phyloP scores from a whole-genome alignment of 768 basidiomycete genomes.

The Mycena olivaceomarginata region DNA sequence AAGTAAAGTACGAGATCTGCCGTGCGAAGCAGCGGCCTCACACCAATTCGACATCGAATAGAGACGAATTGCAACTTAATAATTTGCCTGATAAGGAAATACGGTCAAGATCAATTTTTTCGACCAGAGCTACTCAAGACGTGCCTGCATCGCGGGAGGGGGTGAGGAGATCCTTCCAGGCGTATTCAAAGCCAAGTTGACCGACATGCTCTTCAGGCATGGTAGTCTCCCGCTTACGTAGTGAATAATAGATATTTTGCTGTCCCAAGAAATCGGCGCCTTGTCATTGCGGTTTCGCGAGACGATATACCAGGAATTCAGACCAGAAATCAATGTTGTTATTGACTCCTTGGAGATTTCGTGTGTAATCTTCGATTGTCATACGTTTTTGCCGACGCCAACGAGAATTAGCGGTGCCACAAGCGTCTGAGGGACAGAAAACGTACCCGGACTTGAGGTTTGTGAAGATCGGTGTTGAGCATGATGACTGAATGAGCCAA shows the following conservation, averaged over 20 bases:
- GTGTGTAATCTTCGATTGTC: constrained; percentile 95
- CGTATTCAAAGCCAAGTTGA: constrained; percentile 97
- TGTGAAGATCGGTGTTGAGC: constrained; percentile 98
- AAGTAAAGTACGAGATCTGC: too few species aligned
- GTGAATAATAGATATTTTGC: constrained; percentile 95
- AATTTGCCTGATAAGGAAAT: constrained; percentile 69
- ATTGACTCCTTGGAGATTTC: constrained; percentile 95
- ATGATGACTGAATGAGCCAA: constrained; percentile 97
- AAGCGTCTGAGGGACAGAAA: neutral
- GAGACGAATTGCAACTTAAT: constrained; percentile 85
- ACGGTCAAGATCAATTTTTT: constrained; percentile 22
- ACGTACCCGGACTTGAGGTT: constrained; percentile 91
- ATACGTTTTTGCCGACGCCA: constrained; percentile 89
- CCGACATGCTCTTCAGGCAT: constrained; percentile 99
- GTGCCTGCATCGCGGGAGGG: constrained; percentile 88
- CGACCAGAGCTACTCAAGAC: constrained; percentile 33
- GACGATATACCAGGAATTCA: constrained; percentile 84
- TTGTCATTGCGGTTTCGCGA: neutral
- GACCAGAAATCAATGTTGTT: constrained; percentile 87
- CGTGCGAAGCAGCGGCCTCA: too few species aligned
- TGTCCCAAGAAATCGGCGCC: constrained; percentile 54
- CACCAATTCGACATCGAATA: constrained; percentile 83
- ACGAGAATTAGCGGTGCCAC: constrained; percentile 18
- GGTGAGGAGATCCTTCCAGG: constrained; percentile 96
- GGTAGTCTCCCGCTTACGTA: constrained; percentile 94